phyloP scores from a whole-genome alignment of 2,329 filamentous ascomycete genomes.

The Clarireedia homoeocarpa region DNA sequence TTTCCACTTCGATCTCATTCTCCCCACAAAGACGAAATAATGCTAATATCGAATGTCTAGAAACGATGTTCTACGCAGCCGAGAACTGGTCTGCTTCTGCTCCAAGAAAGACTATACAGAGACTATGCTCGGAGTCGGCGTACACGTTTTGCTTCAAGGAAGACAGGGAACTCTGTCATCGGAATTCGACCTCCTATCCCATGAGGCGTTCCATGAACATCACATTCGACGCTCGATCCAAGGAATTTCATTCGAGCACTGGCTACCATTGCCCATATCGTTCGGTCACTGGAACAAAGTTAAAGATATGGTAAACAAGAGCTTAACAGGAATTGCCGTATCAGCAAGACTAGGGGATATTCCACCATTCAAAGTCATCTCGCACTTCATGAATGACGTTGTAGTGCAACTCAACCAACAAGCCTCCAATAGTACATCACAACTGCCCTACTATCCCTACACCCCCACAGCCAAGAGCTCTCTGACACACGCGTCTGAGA shows the following conservation, averaged over 20 bases:
- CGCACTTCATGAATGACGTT: slow-evolving; percentile 43
- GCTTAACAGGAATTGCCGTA: slow-evolving; percentile 17
- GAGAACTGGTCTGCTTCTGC: slow-evolving; percentile 41
- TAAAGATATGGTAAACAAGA: neutral
- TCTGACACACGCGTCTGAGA: slow-evolving; percentile 41
- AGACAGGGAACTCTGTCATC: slow-evolving; percentile 25
- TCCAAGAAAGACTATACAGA: slow-evolving; percentile 35
- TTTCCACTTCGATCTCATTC: too few species aligned
- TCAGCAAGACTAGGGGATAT: slow-evolving; percentile 19
- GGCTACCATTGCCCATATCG: slow-evolving; percentile 37
- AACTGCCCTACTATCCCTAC: slow-evolving; percentile 1
- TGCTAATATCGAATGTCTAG: neutral
- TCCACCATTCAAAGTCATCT: slow-evolving; percentile 32
- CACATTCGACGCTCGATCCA: slow-evolving; percentile 35
- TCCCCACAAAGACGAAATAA: neutral
- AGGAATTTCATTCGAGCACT: slow-evolving; percentile 33
- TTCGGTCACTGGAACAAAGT: neutral
- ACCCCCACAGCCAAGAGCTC: slow-evolving; percentile 30
- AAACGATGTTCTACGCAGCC: slow-evolving; percentile 23
- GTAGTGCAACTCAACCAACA: slow-evolving; percentile 40
- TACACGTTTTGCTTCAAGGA: slow-evolving; percentile 15
- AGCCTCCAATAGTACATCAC: slow-evolving; percentile 14
- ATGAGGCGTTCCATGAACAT: slow-evolving; percentile 33
- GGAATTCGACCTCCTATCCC: slow-evolving; percentile 42
- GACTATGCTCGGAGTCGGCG: slow-evolving; percentile 37